Base-by-base conservation (phyloP, 805 yeast species). In the Cyberlindnera amylophila region DNA sequence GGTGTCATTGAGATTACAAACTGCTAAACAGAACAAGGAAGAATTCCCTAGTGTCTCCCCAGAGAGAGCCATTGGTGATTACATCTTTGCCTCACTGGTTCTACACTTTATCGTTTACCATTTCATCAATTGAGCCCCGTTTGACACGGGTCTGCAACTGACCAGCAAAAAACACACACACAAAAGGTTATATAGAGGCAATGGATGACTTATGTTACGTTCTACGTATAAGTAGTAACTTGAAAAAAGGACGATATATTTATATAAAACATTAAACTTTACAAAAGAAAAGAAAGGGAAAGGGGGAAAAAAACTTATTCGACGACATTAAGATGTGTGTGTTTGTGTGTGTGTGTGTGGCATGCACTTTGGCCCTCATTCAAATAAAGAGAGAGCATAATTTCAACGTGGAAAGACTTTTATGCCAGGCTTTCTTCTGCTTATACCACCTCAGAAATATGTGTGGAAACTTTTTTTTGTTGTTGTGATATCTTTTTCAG, bases 81-180 rank as follows among this genome's bases (percentile, higher is more conserved):
- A 77, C 58, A 69, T 87, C 8, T 74, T 90, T 58, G 96, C 96
- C 21, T 84, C 95, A 63, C 71, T 93, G 67, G 71, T 90, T 32
- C 71, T 93, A 47, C 98, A 93, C 66, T 93, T 93, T 62, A 78
- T 88, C 36, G 87, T 86, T 29, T 77, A 79, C 61, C 98, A 95
- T 64, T 93, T 93, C 64, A 87, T 91, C 57, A 91, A 91, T 65
- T 91, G 66, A 60, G 13, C 7, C 11, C 14, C n/a, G 27, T 28
- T 21, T 21, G 24, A 21, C 8, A 21, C 24, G 24, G 24, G 24
- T 6, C 9, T 21, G 9, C 6, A 21, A 21, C n/a, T n/a, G n/a
- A n/a, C n/a, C n/a, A n/a, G n/a, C n/a, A n/a, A n/a, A n/a, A n/a
- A n/a, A n/a, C n/a, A n/a, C n/a, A n/a, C n/a, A n/a, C n/a, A n/a